Evolutionary conservation across 306 rosid species (phyloP).

Genomic region (Nissolia schottii): DNA sequence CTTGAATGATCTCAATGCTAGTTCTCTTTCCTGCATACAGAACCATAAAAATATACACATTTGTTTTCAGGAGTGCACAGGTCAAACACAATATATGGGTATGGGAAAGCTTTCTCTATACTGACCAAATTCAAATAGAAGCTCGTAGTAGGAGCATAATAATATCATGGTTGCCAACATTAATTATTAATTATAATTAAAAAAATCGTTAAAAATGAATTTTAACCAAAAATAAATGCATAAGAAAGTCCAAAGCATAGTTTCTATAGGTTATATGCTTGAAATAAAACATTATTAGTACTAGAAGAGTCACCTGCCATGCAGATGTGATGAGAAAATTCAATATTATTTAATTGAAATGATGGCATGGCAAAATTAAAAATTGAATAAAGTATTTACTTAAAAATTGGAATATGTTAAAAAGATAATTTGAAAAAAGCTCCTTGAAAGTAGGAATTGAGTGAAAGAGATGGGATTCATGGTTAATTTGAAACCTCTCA

Average conservation of each 20-base stretch:
- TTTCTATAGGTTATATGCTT: background rate
- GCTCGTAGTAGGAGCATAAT: background rate
- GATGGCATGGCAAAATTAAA: background rate
- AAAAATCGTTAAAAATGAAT: background rate
- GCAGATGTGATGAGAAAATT: background rate
- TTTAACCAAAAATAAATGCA: background rate
- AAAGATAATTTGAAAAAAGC: background rate
- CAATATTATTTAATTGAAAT: conserved; percentile 8
- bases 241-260: background rate
- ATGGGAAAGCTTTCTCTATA: background rate
- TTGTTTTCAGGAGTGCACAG: background rate
- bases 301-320: background rate
- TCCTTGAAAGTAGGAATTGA: background rate
- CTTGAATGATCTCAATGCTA: conserved; percentile 70
- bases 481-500: background rate
- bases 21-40: conserved; percentile 70
- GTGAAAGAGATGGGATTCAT: conserved; percentile 2
- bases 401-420: background rate
- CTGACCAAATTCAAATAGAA: background rate
- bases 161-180: background rate
- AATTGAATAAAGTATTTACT: background rate
- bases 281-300: background rate
- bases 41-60: background rate
- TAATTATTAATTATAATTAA: too few relatives aligned
- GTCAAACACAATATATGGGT: background rate